Evolutionary conservation across 352 stramenopile species (phyloP).

Genomic region (Globisporangium splendens): DNA sequence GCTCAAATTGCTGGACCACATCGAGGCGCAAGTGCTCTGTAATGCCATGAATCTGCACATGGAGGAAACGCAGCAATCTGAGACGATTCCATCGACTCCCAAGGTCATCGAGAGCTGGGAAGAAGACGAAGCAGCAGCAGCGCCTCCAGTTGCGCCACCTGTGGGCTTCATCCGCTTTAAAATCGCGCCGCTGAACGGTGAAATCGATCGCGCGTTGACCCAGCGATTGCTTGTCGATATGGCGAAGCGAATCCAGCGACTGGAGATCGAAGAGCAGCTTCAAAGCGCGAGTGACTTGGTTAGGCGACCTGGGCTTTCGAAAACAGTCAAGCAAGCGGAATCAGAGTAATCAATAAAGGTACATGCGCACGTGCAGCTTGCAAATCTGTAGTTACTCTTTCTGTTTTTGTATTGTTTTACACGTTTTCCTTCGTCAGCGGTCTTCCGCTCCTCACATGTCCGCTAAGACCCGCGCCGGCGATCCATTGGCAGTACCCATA

Average conservation of each 20-base stretch:
- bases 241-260: constrained; percentile 12
- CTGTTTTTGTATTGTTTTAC: constrained; percentile 3
- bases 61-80: neutral
- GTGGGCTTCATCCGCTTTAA: constrained; percentile 36
- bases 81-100: neutral
- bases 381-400: neutral
- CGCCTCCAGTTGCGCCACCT: neutral
- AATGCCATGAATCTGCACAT: constrained; percentile 41
- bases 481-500: neutral
- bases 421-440: neutral
- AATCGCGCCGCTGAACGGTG: constrained; percentile 17
- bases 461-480: neutral
- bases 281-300: constrained; percentile 6
- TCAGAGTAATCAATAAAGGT: no score
- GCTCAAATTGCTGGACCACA: constrained; percentile 19
- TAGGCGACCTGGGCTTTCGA: neutral
- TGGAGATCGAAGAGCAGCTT: constrained; percentile 3
- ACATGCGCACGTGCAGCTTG: neutral
- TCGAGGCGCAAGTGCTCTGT: constrained; percentile 32
- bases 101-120: constrained; percentile 16
- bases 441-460: neutral
- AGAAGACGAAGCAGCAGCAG: neutral
- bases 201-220: constrained; percentile 17
- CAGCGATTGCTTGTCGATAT: constrained; percentile 20
- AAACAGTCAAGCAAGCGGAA: neutral